phyloP scores from a whole-genome alignment of 2,329 filamentous ascomycete species.

The Epichloe bromicola region DNA sequence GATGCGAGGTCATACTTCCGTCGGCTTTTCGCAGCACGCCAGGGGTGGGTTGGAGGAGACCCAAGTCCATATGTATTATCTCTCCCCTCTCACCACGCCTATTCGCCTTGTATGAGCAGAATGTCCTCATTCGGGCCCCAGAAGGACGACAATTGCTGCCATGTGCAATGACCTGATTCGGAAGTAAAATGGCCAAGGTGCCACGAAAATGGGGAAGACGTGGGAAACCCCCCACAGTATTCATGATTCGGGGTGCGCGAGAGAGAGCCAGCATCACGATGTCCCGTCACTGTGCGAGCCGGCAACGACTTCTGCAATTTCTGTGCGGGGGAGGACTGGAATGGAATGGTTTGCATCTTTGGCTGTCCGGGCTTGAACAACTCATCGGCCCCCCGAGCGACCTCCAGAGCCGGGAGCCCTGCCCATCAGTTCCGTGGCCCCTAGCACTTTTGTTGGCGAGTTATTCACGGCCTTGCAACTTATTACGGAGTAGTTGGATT shows the following conservation, averaged over 20 bases:
- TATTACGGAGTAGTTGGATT: background rate
- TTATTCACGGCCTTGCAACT: background rate
- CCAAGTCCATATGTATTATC: background rate
- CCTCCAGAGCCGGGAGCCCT: background rate
- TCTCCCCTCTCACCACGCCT: background rate
- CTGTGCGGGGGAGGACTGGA: background rate
- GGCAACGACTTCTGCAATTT: background rate
- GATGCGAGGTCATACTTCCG: conserved; percentile 13
- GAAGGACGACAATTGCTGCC: background rate
- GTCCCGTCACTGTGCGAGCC: background rate
- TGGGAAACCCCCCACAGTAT: background rate
- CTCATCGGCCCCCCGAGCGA: background rate
- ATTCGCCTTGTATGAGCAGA: too few relatives aligned
- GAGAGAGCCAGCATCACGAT: background rate
- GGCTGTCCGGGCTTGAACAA: conserved; percentile 1
- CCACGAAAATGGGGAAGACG: background rate
- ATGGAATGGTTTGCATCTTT: background rate
- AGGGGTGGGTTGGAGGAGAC: background rate
- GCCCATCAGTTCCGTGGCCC: conserved; percentile 3
- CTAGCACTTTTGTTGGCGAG: conserved; percentile 2
- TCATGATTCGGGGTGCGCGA: background rate
- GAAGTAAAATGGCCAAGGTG: background rate
- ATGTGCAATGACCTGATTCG: background rate
- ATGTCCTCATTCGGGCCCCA: too few relatives aligned
- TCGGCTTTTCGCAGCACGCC: conserved; percentile 7